Evolutionary conservation across 768 basidiomycete species (phyloP), one percentile per base, ranked within the genome.

Genomic region (Sporobolomyces roseus): DNA sequence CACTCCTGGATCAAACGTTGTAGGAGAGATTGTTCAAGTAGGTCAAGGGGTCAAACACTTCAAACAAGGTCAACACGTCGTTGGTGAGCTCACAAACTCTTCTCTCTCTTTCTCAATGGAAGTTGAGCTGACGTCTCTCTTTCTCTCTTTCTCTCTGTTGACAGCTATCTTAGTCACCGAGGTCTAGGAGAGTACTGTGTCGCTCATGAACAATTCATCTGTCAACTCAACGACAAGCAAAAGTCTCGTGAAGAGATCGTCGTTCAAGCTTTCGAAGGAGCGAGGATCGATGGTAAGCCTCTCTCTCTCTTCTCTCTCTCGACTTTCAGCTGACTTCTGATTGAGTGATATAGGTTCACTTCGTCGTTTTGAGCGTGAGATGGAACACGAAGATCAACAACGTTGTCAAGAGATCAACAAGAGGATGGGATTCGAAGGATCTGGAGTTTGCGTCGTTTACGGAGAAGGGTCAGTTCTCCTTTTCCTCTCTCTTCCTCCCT

Each of bases 21-120:
- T 41, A 45, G 66, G 66, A 33, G 19, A 53, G 10, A 19, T 67
- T 48, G 66, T 62, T 46, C 25, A 55, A 35, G 9, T 43, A 30
- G 65, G 65, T 9, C 27, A 8, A 1, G 32, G 59, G 19, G 33
- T 35, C 51, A 56, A 41, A 27, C 35, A 41, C 32, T 23, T 61
- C 45, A 67, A 67, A 61, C 13, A 49, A 27, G 66, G 66, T 25
- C 60, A 67, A 30, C 46, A 38, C 29, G 58, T 67, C 61, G 35
- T 52, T 25, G 60, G 51, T 55, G n/a, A 45, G 60, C 30, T 33
- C 30, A 4, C 4, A 38, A 30, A 7, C 27, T 45, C 32, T 48
- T 12, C 23, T 45, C 23, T n/a, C 10, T 36, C 48, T 35, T 16
- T 17, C 8, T n/a, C n/a, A n/a, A n/a, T n/a, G n/a, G n/a, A n/a